phyloP scores from a whole-genome alignment of 768 basidiomycete species.

The Vararia minispora region DNA sequence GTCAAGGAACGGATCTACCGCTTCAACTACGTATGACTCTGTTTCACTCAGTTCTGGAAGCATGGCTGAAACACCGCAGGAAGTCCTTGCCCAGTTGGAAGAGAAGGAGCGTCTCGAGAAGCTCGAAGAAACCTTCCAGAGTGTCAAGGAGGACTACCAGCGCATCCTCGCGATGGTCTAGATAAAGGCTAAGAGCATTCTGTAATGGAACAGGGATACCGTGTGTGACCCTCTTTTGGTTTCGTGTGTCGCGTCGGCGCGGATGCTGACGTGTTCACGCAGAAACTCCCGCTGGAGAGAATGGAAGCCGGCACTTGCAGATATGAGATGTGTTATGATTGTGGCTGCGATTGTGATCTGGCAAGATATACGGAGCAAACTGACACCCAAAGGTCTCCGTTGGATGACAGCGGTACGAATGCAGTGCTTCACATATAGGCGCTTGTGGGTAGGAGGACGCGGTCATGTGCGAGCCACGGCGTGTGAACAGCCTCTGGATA shows the following conservation, averaged over 20 bases:
- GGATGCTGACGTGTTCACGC: too few species aligned
- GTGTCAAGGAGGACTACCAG: constrained; percentile 74
- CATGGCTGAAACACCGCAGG: constrained; percentile 34
- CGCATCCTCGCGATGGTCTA: constrained; percentile 55
- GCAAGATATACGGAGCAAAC: too few species aligned
- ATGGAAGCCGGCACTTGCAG: too few species aligned
- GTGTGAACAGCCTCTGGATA: too few species aligned
- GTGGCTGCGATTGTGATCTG: too few species aligned
- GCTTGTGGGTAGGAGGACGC: too few species aligned
- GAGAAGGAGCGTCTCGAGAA: constrained; percentile 81
- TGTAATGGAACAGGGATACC: background rate
- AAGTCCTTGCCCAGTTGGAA: constrained; percentile 80
- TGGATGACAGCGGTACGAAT: too few species aligned
- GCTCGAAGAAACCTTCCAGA: constrained; percentile 87
- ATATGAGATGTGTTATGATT: too few species aligned
- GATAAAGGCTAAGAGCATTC: background rate
- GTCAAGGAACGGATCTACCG: constrained; percentile 92
- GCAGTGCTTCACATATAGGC: too few species aligned
- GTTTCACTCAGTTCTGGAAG: background rate
- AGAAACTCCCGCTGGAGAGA: too few species aligned
- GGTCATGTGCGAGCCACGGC: too few species aligned
- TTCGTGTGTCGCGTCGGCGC: background rate
- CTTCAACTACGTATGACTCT: constrained; percentile 75
- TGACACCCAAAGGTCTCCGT: too few species aligned
- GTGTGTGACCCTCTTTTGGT: background rate